These are phyloP conservation scores for Nyctanthes arbortristis DNA, from an alignment of 257 asterid genomes.

Conservation along the genomic window DNA sequence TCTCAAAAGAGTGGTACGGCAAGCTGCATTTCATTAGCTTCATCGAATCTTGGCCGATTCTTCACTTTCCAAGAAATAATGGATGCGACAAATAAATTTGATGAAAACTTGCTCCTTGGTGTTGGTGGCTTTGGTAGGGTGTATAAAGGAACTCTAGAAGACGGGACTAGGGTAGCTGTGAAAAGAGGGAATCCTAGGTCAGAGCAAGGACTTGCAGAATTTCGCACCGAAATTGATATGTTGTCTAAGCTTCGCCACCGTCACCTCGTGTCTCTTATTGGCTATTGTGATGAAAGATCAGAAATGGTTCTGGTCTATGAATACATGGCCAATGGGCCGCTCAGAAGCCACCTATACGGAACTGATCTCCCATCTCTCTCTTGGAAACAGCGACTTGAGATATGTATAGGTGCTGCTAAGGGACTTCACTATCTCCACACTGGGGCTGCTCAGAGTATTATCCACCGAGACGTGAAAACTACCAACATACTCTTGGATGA, in stretches of 20 bases:
- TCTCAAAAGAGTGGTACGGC: slow-evolving; percentile 70
- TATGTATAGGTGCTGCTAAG: slow-evolving; percentile 80
- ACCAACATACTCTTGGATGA: slow-evolving; percentile 76
- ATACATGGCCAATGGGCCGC: slow-evolving; percentile 85
- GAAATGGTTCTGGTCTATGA: slow-evolving; percentile 82
- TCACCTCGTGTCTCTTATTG: slow-evolving; percentile 76
- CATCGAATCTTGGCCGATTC: slow-evolving; percentile 64
- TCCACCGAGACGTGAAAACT: slow-evolving; percentile 80
- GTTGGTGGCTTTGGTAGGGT: slow-evolving; percentile 87
- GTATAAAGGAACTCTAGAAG: slow-evolving; percentile 67
- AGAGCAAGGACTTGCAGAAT: slow-evolving; percentile 79
- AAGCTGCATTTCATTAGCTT: slow-evolving; percentile 59
- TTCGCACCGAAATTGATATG: slow-evolving; percentile 77
- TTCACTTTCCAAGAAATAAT: slow-evolving; percentile 66
- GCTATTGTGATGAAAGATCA: slow-evolving; percentile 72
- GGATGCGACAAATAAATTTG: slow-evolving; percentile 70
- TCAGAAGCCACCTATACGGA: slow-evolving; percentile 72
- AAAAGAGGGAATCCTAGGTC: slow-evolving; percentile 81
- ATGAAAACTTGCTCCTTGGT: slow-evolving; percentile 66
- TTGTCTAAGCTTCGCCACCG: slow-evolving; percentile 78
- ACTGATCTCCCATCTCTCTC: slow-evolving; percentile 61
- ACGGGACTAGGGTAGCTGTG: slow-evolving; percentile 67
- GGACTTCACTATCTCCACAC: slow-evolving; percentile 87
- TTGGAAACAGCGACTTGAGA: slow-evolving; percentile 73
- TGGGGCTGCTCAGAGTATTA: slow-evolving; percentile 69